phyloP scores from a whole-genome alignment of 495 filamentous ascomycete genomes.

The Usnea hakonensis region DNA sequence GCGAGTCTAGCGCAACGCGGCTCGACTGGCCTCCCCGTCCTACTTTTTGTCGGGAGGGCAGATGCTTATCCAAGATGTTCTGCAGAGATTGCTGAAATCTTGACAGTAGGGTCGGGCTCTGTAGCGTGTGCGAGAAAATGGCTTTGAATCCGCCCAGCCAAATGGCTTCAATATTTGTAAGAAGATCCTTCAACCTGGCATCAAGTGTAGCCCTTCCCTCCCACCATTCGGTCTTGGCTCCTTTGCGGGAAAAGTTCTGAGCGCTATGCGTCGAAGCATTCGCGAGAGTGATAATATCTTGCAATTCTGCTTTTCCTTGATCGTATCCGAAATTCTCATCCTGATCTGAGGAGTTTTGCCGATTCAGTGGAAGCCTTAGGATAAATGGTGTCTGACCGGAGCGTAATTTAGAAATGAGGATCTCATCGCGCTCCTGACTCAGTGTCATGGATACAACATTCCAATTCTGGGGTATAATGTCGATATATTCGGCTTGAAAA shows the following conservation, averaged over 20 bases:
- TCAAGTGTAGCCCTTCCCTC: conserved; percentile 72
- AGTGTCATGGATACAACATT: conserved; percentile 77
- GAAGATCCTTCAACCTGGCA: conserved; percentile 62
- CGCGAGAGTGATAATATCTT: conserved; percentile 69
- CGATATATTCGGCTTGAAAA: conserved; percentile 65
- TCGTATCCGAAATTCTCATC: conserved; percentile 78
- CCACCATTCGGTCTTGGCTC: conserved; percentile 80
- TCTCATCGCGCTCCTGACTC: conserved; percentile 69
- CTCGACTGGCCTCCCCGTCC: conserved; percentile 38
- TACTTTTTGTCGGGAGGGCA: conserved; percentile 76
- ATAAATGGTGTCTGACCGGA: conserved; percentile 69
- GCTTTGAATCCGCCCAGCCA: conserved; percentile 94
- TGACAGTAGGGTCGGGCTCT: conserved; percentile 52
- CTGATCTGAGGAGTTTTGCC: conserved; percentile 71
- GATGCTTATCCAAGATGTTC: conserved; percentile 71
- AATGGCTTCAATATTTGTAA: conserved; percentile 78
- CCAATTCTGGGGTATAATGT: conserved; percentile 77
- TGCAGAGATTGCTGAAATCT: conserved; percentile 72
- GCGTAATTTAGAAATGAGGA: conserved; percentile 73
- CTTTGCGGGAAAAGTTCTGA: conserved; percentile 49
- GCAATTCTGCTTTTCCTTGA: conserved; percentile 65
- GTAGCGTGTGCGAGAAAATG: conserved; percentile 68
- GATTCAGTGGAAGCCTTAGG: conserved; percentile 70
- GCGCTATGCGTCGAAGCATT: conserved; percentile 77
- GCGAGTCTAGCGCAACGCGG: conserved; percentile 33